These are phyloP conservation scores for Claviceps sp. DNA, from an alignment of 2,329 filamentous ascomycete species.

Conservation along the genomic window DNA sequence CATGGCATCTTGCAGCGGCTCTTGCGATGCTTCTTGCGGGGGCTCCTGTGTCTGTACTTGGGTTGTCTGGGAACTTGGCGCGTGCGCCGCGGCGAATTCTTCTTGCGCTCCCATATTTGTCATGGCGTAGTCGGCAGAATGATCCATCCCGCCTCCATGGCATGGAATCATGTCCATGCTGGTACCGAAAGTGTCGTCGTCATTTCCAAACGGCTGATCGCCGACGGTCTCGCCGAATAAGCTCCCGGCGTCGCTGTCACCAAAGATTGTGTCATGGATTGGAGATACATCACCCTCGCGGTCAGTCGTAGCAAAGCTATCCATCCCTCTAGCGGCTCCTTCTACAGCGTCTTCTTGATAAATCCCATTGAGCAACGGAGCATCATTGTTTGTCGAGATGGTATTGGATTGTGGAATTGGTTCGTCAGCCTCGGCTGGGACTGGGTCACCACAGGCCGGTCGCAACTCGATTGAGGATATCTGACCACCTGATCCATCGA, in stretches of 20 bases:
- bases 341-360: conserved; percentile 13
- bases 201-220: conserved; percentile 54
- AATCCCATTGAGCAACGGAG: conserved; percentile 40
- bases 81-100: neutral
- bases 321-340: conserved; percentile 5
- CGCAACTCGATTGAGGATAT: conserved; percentile 80
- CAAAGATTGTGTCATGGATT: conserved; percentile 69
- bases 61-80: neutral
- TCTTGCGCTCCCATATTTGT: conserved; percentile 15
- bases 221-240: conserved; percentile 68
- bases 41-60: conserved; percentile 1
- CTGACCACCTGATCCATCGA: conserved; percentile 66
- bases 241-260: conserved; percentile 64
- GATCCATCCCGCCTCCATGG: conserved; percentile 26
- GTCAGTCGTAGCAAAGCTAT: conserved; percentile 13
- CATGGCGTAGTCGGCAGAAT: conserved; percentile 31
- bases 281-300: conserved; percentile 50
- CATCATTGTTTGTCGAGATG: conserved; percentile 61
- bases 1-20: conserved; percentile 6
- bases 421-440: conserved; percentile 61
- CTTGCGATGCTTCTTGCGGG: conserved; percentile 1
- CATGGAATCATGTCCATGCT: conserved; percentile 47
- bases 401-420: conserved; percentile 44
- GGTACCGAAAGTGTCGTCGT: conserved; percentile 72
- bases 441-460: conserved; percentile 58